Conservation (phyloP, 495 filamentous ascomycete species). For the Lepidopterella palustris region DNA sequence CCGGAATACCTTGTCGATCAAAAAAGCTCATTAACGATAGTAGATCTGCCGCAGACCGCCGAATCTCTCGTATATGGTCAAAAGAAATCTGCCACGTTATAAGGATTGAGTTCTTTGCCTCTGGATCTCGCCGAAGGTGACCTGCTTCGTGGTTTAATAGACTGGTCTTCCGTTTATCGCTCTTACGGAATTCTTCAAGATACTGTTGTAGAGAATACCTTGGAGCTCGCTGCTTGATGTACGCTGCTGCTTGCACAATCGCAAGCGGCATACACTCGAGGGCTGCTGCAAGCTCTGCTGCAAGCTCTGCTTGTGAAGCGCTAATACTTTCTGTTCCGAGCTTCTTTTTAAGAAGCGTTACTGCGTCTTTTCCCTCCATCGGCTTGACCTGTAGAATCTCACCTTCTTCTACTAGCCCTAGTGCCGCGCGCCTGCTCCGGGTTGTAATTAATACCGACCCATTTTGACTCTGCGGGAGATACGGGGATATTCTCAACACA, state of each 20-base stretch:
- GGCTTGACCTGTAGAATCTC: slow-evolving; percentile 13
- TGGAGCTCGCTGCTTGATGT: slow-evolving; percentile 7
- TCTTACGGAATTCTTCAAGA: no score
- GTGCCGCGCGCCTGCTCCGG: no score
- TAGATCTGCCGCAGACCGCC: slow-evolving; percentile 23
- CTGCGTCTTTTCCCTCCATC: slow-evolving; percentile 14
- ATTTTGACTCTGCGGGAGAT: no score
- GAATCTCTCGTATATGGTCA: slow-evolving; percentile 2
- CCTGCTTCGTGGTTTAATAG: background rate
- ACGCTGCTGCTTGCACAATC: slow-evolving; percentile 11
- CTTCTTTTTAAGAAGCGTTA: slow-evolving; percentile 8
- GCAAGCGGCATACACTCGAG: slow-evolving; percentile 20
- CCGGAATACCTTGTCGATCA: slow-evolving; percentile 27
- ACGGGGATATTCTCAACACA: no score
- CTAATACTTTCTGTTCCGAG: background rate
- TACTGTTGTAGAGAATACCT: no score
- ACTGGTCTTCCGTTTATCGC: background rate
- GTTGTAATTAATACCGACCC: no score
- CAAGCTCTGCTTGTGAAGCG: no score
- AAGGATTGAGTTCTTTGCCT: background rate
- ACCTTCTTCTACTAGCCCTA: no score
- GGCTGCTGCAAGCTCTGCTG: slow-evolving; percentile 6
- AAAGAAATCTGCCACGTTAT: no score
- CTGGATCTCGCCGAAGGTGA: slow-evolving; percentile 1
- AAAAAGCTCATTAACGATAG: slow-evolving; percentile 30